These are phyloP conservation scores for Plasmodium gaboni DNA, from an alignment of 169 alveolate species.

Conservation along the genomic window DNA sequence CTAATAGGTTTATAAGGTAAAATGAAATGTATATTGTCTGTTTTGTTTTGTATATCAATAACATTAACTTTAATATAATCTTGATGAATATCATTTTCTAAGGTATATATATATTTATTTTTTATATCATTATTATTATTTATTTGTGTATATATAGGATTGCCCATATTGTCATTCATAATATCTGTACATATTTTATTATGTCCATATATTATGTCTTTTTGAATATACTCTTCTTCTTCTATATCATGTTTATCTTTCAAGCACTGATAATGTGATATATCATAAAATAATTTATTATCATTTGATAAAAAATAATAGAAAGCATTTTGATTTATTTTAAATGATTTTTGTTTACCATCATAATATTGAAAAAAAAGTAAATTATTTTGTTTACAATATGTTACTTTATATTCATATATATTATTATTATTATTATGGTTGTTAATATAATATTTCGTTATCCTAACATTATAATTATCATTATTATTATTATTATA, in stretches of 20 bases:
- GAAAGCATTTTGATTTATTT: constrained; percentile 20
- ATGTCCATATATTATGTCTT: too few species aligned
- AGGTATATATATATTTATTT: constrained; percentile 21
- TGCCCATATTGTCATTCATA: too few species aligned
- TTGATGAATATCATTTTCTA: constrained; percentile 12
- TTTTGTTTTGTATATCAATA: constrained; percentile 42
- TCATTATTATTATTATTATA: too few species aligned
- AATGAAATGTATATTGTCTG: constrained; percentile 14
- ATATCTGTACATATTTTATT: too few species aligned
- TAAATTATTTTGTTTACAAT: constrained; percentile 41
- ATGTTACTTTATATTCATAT: constrained; percentile 67
- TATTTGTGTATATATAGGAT: too few species aligned
- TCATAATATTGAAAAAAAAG: constrained; percentile 57
- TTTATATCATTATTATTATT: constrained; percentile 3
- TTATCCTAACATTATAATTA: too few species aligned
- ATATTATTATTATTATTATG: constrained; percentile 16
- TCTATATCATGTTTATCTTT: not conserved
- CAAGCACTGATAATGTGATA: not conserved
- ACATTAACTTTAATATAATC: constrained; percentile 22
- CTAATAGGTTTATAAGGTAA: constrained; percentile 45
- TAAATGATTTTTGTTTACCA: constrained; percentile 38
- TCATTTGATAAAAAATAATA: constrained; percentile 33
- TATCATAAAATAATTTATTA: constrained; percentile 18
- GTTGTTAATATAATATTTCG: too few species aligned
- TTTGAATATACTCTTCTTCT: too few species aligned